Conservation (phyloP, 139 green algal species). For the Pycnococcus provasolii region DNA sequence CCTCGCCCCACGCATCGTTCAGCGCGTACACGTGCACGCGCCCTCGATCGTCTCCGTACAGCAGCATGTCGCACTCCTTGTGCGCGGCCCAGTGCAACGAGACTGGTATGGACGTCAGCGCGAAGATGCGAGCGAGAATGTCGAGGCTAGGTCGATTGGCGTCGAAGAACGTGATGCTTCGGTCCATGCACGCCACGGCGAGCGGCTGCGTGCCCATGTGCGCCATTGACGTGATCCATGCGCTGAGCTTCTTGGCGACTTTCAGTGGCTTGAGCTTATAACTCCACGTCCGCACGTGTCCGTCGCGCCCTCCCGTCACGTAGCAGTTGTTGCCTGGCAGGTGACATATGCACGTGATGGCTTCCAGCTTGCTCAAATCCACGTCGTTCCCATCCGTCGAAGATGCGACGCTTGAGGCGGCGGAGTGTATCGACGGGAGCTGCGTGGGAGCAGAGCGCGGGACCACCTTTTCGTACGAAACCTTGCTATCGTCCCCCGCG, state of each 20-base stretch:
- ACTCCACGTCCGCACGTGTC: constrained; percentile 2
- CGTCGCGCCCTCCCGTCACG: constrained; percentile 8
- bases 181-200: constrained; percentile 14
- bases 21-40: constrained; percentile 2
- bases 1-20: constrained; percentile 6
- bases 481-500: too few species aligned
- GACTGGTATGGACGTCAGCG: constrained; percentile 5
- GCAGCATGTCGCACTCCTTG: constrained; percentile 10
- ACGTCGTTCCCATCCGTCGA: too few species aligned
- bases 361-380: not conserved
- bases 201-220: constrained; percentile 12
- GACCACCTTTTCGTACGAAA: too few species aligned
- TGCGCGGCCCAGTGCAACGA: not conserved
- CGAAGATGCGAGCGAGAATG: constrained; percentile 6
- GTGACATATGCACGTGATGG: constrained; percentile 1
- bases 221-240: constrained; percentile 22
- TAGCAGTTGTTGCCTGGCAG: constrained; percentile 1
- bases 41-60: constrained; percentile 15
- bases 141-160: constrained; percentile 4
- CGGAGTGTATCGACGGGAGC: too few species aligned
- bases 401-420: too few species aligned
- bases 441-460: too few species aligned
- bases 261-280: not conserved
- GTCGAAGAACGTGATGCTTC: constrained; percentile 27
- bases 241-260: not conserved